A percentile compares a stretch with the other conserved stretches of the same genome.
phyloP scores from a whole-genome alignment of 2,329 filamentous ascomycete species.

The Leptographium flavum region DNA sequence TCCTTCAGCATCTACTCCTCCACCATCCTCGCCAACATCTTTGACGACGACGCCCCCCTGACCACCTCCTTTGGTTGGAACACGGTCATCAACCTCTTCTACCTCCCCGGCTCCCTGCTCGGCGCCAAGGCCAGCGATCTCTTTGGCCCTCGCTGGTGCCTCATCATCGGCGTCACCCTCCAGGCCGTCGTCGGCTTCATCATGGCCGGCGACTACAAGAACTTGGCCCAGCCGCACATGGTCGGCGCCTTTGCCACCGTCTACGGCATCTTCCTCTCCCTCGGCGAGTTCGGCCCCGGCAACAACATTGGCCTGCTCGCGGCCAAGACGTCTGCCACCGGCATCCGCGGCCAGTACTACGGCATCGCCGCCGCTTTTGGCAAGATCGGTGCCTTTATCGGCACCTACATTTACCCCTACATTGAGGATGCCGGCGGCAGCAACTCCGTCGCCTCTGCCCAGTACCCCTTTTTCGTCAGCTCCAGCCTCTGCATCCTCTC shows the following conservation, averaged over 20 bases:
- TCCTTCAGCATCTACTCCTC: slow-evolving; percentile 77
- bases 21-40: slow-evolving; percentile 54
- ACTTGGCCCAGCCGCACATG: slow-evolving; percentile 50
- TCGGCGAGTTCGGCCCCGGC: slow-evolving; percentile 73
- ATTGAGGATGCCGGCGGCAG: slow-evolving; percentile 47
- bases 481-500: slow-evolving; percentile 63
- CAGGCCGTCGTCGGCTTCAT: slow-evolving; percentile 76
- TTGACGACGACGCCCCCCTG: slow-evolving; percentile 43
- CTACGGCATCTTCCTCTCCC: slow-evolving; percentile 62
- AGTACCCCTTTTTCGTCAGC: slow-evolving; percentile 85
- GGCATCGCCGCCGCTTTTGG: slow-evolving; percentile 58
- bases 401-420: slow-evolving; percentile 68
- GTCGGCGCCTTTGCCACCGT: slow-evolving; percentile 67
- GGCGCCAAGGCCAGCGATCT: slow-evolving; percentile 67
- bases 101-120: slow-evolving; percentile 66
- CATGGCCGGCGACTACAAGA: slow-evolving; percentile 68
- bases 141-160: slow-evolving; percentile 62
- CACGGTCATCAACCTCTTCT: slow-evolving; percentile 77
- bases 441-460: slow-evolving; percentile 44
- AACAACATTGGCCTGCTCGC: slow-evolving; percentile 85
- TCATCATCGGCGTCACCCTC: slow-evolving; percentile 53
- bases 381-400: slow-evolving; percentile 74
- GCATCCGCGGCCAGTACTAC: slow-evolving; percentile 67
- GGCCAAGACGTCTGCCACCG: slow-evolving; percentile 76
- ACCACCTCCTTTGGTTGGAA: slow-evolving; percentile 81